These are phyloP conservation scores for Pseudozyma hubeiensis DNA, from an alignment of 1,284 basidiomycete species.

Conservation along the genomic window DNA sequence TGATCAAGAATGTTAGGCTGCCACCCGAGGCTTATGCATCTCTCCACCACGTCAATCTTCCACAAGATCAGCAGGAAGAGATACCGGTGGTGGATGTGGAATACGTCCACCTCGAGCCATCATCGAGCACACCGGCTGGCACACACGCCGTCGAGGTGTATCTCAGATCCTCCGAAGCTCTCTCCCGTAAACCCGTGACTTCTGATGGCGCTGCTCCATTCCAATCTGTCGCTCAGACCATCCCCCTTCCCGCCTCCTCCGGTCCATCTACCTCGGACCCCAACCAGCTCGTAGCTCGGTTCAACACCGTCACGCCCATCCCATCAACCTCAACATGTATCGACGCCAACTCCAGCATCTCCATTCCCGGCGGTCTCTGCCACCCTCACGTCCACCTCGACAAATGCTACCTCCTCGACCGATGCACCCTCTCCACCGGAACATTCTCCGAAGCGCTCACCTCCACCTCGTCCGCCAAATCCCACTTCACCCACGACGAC, in stretches of 20 bases:
- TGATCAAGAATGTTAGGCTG: conserved; percentile 17
- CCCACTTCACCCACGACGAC: conserved; percentile 20
- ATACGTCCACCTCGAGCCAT: conserved; percentile 8
- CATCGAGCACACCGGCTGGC: neutral
- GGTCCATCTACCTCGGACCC: neutral
- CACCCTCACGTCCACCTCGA: conserved; percentile 55
- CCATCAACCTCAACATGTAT: conserved; percentile 7
- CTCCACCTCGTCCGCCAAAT: conserved; percentile 30
- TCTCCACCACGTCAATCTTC: conserved; percentile 1
- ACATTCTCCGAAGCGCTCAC: conserved; percentile 45
- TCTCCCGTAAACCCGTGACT: neutral
- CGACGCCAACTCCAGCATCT: conserved; percentile 23
- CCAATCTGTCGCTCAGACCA: neutral
- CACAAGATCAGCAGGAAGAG: neutral
- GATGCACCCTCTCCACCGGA: conserved; percentile 18
- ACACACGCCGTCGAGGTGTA: conserved; percentile 10
- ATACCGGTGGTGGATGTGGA: conserved; percentile 24
- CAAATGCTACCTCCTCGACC: conserved; percentile 42
- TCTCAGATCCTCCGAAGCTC: neutral
- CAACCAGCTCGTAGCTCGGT: conserved; percentile 5
- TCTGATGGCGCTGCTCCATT: conserved; percentile 11
- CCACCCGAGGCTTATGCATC: conserved; percentile 14
- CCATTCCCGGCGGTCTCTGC: conserved; percentile 43
- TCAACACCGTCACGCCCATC: neutral
- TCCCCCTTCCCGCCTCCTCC: neutral